Base-by-base conservation (phyloP, 495 filamentous ascomycete genomes). In the Aspergillus cristatus region DNA sequence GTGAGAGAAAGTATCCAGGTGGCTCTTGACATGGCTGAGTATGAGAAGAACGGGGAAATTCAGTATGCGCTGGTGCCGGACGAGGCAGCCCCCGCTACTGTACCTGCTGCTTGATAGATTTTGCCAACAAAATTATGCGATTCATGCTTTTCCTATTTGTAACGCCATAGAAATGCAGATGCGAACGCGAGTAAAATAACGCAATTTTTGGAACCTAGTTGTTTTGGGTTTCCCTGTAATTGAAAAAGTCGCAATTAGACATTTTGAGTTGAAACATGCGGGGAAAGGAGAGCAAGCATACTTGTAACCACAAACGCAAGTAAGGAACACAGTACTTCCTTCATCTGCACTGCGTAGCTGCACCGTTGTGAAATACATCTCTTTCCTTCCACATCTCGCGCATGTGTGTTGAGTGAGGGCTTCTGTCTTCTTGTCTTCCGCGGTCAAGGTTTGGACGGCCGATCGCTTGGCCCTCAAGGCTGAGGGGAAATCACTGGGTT, bases 1-100 rank as follows among this genome's bases (percentile, higher is more conserved):
- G 91, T 99, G 25, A 75, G 88, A 35, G 91, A 99, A 51, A 96
- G 89, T 54, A 79, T 94, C 20, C 74, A 95, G 46, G 91, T 99
- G 34, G 91, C 91, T 14, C 63, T 99, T 38, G 91, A 99, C 56
- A 99, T 99, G 93, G 91, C 87, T 2, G 88, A 94, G 56, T 95
- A 82, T 54, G 91, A 99, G 72, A 88, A 83, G 72, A 86, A 75
- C 51, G 83, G 83, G 13, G 75, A 93, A 61, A 62, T 76, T 13
- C 86, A 99, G 52, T 99, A 99, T 68, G 93, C 89, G 16, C 65
- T 94, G 48, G 74, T 97, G 37, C 87, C 86, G 7, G 76, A 82
- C 46, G 65, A 48, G 14, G 46, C 50, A 32, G 52, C 55, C 14
- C 40, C 55, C 18, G 51, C 52, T 43, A 8, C 20, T 24, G 46